Percentiles rank a stretch among this genome's conserved stretches.
These are phyloP conservation scores for Fraxinus xanthoxyloides DNA, from an alignment of 305 asterid species.

Conservation along the genomic window DNA sequence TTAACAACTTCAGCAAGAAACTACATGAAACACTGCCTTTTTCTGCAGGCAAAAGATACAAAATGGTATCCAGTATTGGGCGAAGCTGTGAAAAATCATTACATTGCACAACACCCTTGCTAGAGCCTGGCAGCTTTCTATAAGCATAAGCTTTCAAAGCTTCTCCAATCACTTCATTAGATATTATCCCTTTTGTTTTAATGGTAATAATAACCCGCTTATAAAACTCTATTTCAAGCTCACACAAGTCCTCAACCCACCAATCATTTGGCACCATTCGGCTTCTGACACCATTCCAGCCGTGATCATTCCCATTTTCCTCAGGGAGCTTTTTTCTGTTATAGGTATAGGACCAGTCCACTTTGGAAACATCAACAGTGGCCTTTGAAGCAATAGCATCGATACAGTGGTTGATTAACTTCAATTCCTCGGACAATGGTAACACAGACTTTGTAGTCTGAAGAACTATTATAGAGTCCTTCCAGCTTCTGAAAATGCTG, in stretches of 20 bases:
- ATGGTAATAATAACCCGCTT: conserved; percentile 2
- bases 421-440: conserved; percentile 7
- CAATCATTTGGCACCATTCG: conserved; percentile 15
- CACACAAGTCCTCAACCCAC: conserved; percentile 18
- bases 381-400: conserved; percentile 3
- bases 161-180: conserved; percentile 6
- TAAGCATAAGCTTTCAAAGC: conserved; percentile 10
- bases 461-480: conserved; percentile 5
- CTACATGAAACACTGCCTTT: not conserved
- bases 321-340: not conserved
- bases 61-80: not conserved
- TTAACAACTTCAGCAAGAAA: conserved; percentile 9
- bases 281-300: conserved; percentile 1
- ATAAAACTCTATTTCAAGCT: conserved; percentile 10
- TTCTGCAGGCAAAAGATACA: conserved; percentile 8
- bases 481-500: conserved; percentile 11
- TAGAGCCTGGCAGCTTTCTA: conserved; percentile 1
- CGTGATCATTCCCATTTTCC: conserved; percentile 4
- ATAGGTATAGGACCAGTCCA: conserved; percentile 7
- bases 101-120: not conserved
- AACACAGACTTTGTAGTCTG: conserved; percentile 9
- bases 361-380: not conserved
- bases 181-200: not conserved
- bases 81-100: not conserved
- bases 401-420: not conserved